Percentiles rank a stretch among this genome's conserved stretches.
Evolutionary conservation across 1,284 basidiomycete species (phyloP).

Genomic region (Austropuccinia psidii): DNA sequence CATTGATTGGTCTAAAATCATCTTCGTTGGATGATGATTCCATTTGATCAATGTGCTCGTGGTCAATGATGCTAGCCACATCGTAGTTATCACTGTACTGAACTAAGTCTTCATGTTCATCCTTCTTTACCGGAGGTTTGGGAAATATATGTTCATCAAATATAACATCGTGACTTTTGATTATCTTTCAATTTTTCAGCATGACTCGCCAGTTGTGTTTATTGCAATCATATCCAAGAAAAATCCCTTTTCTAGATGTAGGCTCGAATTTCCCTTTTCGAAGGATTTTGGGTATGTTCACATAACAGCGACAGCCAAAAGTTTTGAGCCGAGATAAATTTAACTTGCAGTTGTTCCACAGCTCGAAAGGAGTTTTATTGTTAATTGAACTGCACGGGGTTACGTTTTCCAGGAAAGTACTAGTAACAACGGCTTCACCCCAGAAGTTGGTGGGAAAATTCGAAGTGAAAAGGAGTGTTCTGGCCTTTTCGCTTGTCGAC

Average conservation of each 20-base stretch:
- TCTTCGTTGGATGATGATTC: no score
- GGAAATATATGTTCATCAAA: no score
- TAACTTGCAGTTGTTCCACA: neutral
- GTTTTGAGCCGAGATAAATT: neutral
- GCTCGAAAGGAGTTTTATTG: neutral
- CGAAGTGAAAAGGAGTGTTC: neutral
- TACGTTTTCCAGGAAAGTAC: neutral
- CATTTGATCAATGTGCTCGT: no score
- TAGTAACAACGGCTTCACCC: neutral
- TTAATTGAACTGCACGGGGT: neutral
- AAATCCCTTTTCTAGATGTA: neutral
- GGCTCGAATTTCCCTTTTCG: neutral
- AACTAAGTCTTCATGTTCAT: no score
- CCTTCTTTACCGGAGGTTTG: no score
- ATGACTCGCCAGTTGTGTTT: no score
- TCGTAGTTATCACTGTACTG: no score
- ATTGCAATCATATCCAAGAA: neutral
- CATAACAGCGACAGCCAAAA: conserved; percentile 1
- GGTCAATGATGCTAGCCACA: no score
- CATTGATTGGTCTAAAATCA: no score
- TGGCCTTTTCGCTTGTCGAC: conserved; percentile 5
- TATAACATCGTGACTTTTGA: no score
- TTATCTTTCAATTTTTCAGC: no score
- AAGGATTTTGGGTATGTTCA: neutral
- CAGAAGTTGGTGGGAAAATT: neutral